Evolutionary conservation across 2,329 filamentous ascomycete genomes (phyloP).

Genomic region (Trematosphaeria pertusa): DNA sequence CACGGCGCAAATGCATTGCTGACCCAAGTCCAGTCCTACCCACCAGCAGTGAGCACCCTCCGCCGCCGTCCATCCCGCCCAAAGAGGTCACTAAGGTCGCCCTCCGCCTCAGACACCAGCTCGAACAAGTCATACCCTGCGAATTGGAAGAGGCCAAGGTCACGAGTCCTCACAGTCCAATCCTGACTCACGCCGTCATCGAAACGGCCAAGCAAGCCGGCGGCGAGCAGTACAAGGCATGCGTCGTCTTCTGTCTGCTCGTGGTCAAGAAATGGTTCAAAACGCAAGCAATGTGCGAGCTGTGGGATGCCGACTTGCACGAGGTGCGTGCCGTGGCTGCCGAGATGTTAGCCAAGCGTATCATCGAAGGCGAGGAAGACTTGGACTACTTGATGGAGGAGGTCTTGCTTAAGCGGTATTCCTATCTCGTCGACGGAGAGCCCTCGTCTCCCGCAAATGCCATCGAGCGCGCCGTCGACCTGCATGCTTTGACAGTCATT

Average conservation of each 20-base stretch:
- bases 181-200: slow-evolving; percentile 83
- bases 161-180: slow-evolving; percentile 79
- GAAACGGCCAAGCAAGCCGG: slow-evolving; percentile 83
- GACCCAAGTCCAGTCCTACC: slow-evolving; percentile 77
- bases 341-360: slow-evolving; percentile 88
- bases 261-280: slow-evolving; percentile 79
- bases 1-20: no score
- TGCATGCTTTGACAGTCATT: slow-evolving; percentile 88
- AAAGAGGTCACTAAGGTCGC: slow-evolving; percentile 88
- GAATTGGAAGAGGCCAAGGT: slow-evolving; percentile 81
- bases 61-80: slow-evolving; percentile 73
- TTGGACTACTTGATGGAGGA: slow-evolving; percentile 78
- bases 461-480: slow-evolving; percentile 89
- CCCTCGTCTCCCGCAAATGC: slow-evolving; percentile 82
- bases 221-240: slow-evolving; percentile 73
- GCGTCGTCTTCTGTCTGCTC: slow-evolving; percentile 84
- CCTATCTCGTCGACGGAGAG: slow-evolving; percentile 74
- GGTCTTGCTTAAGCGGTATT: slow-evolving; percentile 87
- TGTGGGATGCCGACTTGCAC: slow-evolving; percentile 92
- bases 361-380: slow-evolving; percentile 87
- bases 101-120: slow-evolving; percentile 85
- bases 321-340: slow-evolving; percentile 80
- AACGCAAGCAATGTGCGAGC: slow-evolving; percentile 77
- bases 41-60: slow-evolving; percentile 63
- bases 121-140: slow-evolving; percentile 88